phyloP scores from a whole-genome alignment of 106 monocot species.

The Hemerocallis citrina region DNA sequence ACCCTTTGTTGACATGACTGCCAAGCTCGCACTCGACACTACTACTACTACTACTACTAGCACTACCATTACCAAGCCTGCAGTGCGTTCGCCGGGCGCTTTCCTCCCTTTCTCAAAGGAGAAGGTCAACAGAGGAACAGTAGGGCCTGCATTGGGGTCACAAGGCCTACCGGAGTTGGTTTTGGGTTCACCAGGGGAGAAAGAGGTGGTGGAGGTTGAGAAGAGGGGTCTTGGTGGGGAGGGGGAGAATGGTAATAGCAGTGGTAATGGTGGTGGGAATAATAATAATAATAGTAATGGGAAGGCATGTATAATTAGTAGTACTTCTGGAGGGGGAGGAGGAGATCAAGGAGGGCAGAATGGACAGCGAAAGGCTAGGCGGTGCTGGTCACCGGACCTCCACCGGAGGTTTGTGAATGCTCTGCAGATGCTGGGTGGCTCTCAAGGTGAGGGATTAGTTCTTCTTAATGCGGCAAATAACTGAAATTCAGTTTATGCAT shows the following conservation, averaged over 20 bases:
- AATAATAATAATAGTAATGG: neutral
- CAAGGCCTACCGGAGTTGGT: slow-evolving; percentile 47
- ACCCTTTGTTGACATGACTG: neutral
- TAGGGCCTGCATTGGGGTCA: neutral
- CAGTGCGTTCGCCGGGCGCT: slow-evolving; percentile 41
- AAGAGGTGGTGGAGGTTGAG: slow-evolving; percentile 9
- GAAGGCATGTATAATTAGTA: neutral
- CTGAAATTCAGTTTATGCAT: neutral
- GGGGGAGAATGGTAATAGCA: neutral
- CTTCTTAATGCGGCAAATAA: neutral
- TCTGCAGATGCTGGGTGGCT: slow-evolving; percentile 79
- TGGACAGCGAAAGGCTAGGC: slow-evolving; percentile 63
- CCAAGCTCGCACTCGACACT: slow-evolving; percentile 19
- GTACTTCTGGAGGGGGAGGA: slow-evolving; percentile 3
- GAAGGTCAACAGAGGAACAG: slow-evolving; percentile 5
- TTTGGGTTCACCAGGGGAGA: slow-evolving; percentile 20
- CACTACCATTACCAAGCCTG: too few relatives aligned
- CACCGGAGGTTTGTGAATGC: slow-evolving; percentile 96
- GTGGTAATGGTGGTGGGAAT: neutral
- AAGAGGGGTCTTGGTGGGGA: slow-evolving; percentile 7
- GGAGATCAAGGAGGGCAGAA: neutral
- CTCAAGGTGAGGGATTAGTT: slow-evolving; percentile 49
- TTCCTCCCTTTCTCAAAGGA: slow-evolving; percentile 85
- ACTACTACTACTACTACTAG: too few relatives aligned
- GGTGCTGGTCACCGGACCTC: slow-evolving; percentile 97